A percentile compares a stretch with the other conserved stretches of the same genome.
Conservation (phyloP, 2,329 filamentous ascomycete genomes). For the Didymella sp. region DNA sequence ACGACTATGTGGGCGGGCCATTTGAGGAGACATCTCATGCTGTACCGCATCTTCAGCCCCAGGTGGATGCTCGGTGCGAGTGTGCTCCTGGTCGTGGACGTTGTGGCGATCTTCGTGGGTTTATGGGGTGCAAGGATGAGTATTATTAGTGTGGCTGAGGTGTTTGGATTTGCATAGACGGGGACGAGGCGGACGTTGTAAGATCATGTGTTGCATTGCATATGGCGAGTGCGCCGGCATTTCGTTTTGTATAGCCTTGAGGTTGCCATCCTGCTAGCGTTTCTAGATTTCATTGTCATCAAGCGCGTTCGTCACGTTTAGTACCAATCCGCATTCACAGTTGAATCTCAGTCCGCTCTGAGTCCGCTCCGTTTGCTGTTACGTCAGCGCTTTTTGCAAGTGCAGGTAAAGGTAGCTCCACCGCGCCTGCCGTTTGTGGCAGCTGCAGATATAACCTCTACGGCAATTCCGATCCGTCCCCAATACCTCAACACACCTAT, state of each 20-base stretch:
- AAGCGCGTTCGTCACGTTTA: not conserved
- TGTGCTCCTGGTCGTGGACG: slow-evolving; percentile 76
- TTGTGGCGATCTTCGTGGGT: slow-evolving; percentile 74
- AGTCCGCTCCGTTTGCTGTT: not conserved
- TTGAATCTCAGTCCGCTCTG: not conserved
- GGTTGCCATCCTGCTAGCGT: not conserved
- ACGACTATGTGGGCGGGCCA: slow-evolving; percentile 92
- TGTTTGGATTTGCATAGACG: slow-evolving; percentile 70
- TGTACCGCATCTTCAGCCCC: slow-evolving; percentile 92
- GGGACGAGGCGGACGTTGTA: not conserved
- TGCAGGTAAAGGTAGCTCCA: slow-evolving; percentile 4
- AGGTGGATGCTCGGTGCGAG: slow-evolving; percentile 83
- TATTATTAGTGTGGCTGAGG: slow-evolving; percentile 78
- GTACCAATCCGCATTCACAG: not conserved
- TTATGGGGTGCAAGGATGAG: slow-evolving; percentile 78
- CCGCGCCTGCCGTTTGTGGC: not conserved
- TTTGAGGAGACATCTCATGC: slow-evolving; percentile 90
- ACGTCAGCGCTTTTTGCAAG: not conserved
- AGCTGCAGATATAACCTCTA: not conserved
- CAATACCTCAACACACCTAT: not conserved
- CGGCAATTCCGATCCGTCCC: too few species aligned
- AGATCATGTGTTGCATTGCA: slow-evolving; percentile 6
- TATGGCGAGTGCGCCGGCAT: not conserved
- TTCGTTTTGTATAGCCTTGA: not conserved
- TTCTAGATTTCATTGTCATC: not conserved